Evolutionary conservation across 2,329 filamentous ascomycete genomes (phyloP), one percentile per base, ranked within the genome.

Genomic region (Purpureocillium takamizusanense): DNA sequence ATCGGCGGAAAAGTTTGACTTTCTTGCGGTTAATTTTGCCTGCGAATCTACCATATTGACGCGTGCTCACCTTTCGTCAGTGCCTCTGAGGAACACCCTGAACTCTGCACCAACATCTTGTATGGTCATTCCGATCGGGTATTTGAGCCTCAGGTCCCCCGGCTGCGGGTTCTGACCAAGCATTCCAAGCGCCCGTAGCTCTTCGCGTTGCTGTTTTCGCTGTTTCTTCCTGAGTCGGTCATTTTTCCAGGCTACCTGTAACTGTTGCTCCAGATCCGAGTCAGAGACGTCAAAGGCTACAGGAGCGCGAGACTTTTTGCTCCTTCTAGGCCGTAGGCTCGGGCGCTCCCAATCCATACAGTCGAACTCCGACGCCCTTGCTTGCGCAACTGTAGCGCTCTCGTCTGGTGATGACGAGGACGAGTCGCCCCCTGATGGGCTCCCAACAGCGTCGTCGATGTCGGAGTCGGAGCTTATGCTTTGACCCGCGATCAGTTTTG

Each of bases 291-390:
- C 65, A 12, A 69, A 59, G 4, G 67, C 64, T 33, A 72, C 58
- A 37, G 70, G 65, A 33, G 66, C 69, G 44, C 75, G 74, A 12
- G 70, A 68, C 32, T 76, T 78, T 56, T 84, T 86, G 46, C 72
- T 66, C 51, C 77, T 81, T 44, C 72, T 77, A 33, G 60, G 57
- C 39, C 70, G 74, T 6, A 88, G 57, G 38, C 78, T 86, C 1
- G 81, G 78, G 18, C 80, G 72, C 13, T 84, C 74, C 62, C 84
- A 86, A 51, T 94, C 86, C 81, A 92, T 90, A 33, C 94, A 67
- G 52, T 95, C 87, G 46, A 95, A 81, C 6, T 25, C 21, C 5
- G 21, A 10, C 5, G 8, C 78, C 83, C 43, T 82, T 78, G 43
- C 78, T 74, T 2, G 61, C 62, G 11, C 31, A 15, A 28, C 8